These are phyloP conservation scores for Pythium guiyangense DNA, from an alignment of 352 stramenopile species.

Conservation along the genomic window DNA sequence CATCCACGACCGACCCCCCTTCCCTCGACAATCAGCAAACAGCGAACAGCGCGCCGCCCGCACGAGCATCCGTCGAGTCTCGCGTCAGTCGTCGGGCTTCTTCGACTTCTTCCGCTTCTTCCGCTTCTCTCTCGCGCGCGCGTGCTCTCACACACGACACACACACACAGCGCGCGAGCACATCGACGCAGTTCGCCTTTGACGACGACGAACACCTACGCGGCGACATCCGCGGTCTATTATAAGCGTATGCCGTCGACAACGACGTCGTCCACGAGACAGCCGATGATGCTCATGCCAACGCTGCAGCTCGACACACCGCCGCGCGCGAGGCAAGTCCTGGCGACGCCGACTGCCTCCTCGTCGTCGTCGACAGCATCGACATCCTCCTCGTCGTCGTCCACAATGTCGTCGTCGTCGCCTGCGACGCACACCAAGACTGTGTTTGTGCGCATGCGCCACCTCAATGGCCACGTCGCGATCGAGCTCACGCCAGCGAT, in stretches of 20 bases:
- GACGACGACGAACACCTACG: too few species aligned
- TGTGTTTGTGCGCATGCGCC: slow-evolving; percentile 72
- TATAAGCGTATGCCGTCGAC: slow-evolving; percentile 2
- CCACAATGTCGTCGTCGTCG: background rate
- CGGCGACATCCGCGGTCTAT: slow-evolving; percentile 5
- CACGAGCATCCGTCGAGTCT: too few species aligned
- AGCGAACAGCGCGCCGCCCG: too few species aligned
- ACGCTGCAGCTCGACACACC: slow-evolving; percentile 15
- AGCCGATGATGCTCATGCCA: slow-evolving; percentile 40
- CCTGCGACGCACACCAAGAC: slow-evolving; percentile 15
- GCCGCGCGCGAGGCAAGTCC: slow-evolving; percentile 46
- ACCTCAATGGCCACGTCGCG: slow-evolving; percentile 50
- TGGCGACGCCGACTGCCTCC: slow-evolving; percentile 17
- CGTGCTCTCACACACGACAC: too few species aligned
- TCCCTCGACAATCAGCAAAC: too few species aligned
- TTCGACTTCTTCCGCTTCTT: too few species aligned
- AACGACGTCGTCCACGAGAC: background rate
- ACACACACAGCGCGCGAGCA: too few species aligned
- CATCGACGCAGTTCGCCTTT: slow-evolving; percentile 19
- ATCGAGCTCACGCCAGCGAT: slow-evolving; percentile 41
- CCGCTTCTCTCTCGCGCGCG: too few species aligned
- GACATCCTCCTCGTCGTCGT: background rate
- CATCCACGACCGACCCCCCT: too few species aligned
- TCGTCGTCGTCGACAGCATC: background rate
- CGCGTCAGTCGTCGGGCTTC: too few species aligned